phyloP scores from a whole-genome alignment of 2,329 filamentous ascomycete species.

The Penicillium sp. region DNA sequence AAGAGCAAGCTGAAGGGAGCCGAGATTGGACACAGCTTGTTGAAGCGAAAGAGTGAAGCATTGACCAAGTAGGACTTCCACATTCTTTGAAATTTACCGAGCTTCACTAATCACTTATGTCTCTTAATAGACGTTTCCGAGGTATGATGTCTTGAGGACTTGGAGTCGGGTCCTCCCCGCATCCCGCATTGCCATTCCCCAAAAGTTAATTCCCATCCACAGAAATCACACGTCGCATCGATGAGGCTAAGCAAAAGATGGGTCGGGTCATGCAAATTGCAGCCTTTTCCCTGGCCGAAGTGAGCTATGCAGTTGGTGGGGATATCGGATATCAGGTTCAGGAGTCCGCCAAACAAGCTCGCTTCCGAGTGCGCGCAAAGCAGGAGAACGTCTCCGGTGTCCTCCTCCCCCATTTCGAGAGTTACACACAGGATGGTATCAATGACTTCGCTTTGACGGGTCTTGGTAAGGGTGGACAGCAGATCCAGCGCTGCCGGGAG shows the following conservation, averaged over 20 bases:
- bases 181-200: constrained; percentile 4
- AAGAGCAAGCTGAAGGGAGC: constrained; percentile 96
- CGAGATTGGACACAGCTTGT: constrained; percentile 84
- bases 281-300: constrained; percentile 94
- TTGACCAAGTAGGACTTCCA: constrained; percentile 74
- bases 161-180: constrained; percentile 23
- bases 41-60: constrained; percentile 98
- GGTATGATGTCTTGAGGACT: constrained; percentile 53
- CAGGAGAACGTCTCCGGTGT: constrained; percentile 99
- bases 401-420: constrained; percentile 89
- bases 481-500: constrained; percentile 91
- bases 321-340: constrained; percentile 97
- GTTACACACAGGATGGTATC: constrained; percentile 80
- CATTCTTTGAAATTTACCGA: neutral
- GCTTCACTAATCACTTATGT: constrained; percentile 21
- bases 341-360: constrained; percentile 88
- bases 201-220: constrained; percentile 28
- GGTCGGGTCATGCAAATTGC: constrained; percentile 98
- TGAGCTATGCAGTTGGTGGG: constrained; percentile 93
- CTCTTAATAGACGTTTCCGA: constrained; percentile 71
- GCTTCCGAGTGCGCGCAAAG: constrained; percentile 89
- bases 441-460: constrained; percentile 97
- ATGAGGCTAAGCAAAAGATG: constrained; percentile 99
- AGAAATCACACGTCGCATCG: constrained; percentile 96
- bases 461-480: constrained; percentile 93